These are phyloP conservation scores for Ceratonia siliqua DNA, from an alignment of 306 rosid genomes.

Conservation along the genomic window DNA sequence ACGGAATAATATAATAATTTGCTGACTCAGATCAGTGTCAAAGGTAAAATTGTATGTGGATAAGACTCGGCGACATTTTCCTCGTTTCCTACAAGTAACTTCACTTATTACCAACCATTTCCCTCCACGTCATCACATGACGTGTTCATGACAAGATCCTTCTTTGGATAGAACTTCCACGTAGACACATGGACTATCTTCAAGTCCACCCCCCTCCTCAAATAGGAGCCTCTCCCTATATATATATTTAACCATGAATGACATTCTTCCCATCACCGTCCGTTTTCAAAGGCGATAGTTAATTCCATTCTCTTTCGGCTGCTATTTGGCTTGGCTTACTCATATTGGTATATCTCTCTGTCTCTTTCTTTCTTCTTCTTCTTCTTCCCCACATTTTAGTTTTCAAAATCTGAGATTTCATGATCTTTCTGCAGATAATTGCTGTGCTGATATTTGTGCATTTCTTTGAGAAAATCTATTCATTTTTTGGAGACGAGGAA, in stretches of 20 bases:
- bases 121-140: slow-evolving; percentile 6
- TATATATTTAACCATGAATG: slow-evolving; percentile 26
- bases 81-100: neutral
- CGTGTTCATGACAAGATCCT: slow-evolving; percentile 8
- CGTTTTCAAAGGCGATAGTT: slow-evolving; percentile 29
- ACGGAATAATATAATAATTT: neutral
- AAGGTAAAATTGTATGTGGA: neutral
- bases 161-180: slow-evolving; percentile 72
- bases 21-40: slow-evolving; percentile 48
- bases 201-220: neutral
- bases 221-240: slow-evolving; percentile 27
- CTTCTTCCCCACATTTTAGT: neutral
- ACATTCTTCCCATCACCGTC: slow-evolving; percentile 29
- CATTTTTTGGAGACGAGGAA: slow-evolving; percentile 15
- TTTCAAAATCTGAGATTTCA: neutral
- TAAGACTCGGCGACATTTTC: neutral
- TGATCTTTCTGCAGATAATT: slow-evolving; percentile 36
- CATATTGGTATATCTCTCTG: slow-evolving; percentile 24
- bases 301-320: slow-evolving; percentile 21
- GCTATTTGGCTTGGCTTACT: slow-evolving; percentile 9
- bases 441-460: slow-evolving; percentile 39
- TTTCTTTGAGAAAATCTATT: slow-evolving; percentile 33
- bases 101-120: neutral
- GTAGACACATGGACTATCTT: slow-evolving; percentile 4
- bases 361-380: neutral